phyloP scores from a whole-genome alignment of 768 basidiomycete genomes.

The Mycena chlorophos region DNA sequence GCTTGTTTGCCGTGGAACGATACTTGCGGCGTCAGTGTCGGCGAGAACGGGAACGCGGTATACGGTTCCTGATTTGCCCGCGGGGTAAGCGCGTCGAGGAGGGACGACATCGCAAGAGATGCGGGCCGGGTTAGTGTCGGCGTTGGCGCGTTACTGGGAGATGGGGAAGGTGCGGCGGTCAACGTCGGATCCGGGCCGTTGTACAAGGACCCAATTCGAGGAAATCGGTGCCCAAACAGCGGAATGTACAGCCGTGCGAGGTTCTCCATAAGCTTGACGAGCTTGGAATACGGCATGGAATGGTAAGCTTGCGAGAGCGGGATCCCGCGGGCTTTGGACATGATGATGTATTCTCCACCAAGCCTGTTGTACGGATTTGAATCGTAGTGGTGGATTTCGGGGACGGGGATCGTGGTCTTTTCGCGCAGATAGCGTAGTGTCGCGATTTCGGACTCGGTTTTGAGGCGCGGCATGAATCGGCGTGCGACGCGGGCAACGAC shows the following conservation, averaged over 20 bases:
- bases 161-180: constrained; percentile 40
- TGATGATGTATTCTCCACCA: constrained; percentile 82
- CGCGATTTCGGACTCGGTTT: constrained; percentile 85
- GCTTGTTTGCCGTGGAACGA: constrained; percentile 31
- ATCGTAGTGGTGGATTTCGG: constrained; percentile 74
- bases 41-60: constrained; percentile 47
- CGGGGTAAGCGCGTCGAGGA: constrained; percentile 30
- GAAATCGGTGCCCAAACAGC: constrained; percentile 75
- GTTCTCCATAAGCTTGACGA: constrained; percentile 51
- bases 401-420: constrained; percentile 71
- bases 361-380: constrained; percentile 83
- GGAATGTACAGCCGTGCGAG: constrained; percentile 43
- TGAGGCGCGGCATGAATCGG: constrained; percentile 82
- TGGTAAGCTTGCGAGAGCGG: constrained; percentile 73
- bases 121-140: constrained; percentile 38
- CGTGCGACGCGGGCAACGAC: constrained; percentile 81
- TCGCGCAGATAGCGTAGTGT: constrained; percentile 80
- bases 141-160: constrained; percentile 46
- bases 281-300: constrained; percentile 62
- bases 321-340: constrained; percentile 82
- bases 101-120: constrained; percentile 26
- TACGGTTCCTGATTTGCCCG: constrained; percentile 60
- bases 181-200: constrained; percentile 51
- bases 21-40: constrained; percentile 37
- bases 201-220: constrained; percentile 74